These are phyloP conservation scores for Cucurbita maxima DNA, from an alignment of 306 rosid species.

Conservation along the genomic window DNA sequence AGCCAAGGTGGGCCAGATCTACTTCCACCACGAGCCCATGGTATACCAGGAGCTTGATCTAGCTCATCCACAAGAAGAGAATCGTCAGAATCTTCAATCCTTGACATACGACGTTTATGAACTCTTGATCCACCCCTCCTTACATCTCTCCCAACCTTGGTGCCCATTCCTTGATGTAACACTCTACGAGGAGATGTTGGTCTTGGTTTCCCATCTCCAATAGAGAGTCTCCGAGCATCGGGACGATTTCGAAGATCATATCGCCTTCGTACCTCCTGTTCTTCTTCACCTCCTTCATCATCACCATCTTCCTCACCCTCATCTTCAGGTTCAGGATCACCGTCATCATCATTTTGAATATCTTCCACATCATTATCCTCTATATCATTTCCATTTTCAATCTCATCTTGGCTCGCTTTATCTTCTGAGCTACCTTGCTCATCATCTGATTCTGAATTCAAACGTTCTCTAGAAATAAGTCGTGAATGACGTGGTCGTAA, in stretches of 20 bases:
- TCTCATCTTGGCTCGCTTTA: conserved; percentile 60
- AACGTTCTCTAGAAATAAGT: conserved; percentile 26
- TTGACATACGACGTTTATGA: conserved; percentile 74
- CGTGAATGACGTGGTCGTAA: conserved; percentile 79
- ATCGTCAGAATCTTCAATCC: conserved; percentile 93
- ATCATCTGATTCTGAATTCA: conserved; percentile 47
- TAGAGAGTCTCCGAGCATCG: conserved; percentile 72
- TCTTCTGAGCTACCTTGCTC: conserved; percentile 60
- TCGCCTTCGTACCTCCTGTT: conserved; percentile 80
- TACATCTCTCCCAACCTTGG: conserved; percentile 75
- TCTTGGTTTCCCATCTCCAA: conserved; percentile 64
- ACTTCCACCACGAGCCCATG: conserved; percentile 86
- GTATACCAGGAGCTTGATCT: conserved; percentile 91
- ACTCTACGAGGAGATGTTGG: conserved; percentile 88
- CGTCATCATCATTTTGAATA: conserved; percentile 59
- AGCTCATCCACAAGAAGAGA: conserved; percentile 94
- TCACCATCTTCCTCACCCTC: conserved; percentile 57
- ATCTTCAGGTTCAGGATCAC: conserved; percentile 49
- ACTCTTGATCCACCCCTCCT: conserved; percentile 87
- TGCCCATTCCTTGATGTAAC: conserved; percentile 84
- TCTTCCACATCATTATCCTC: conserved; percentile 79
- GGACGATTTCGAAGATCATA: conserved; percentile 93
- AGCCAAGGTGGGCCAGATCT: conserved; percentile 88
- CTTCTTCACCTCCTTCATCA: conserved; percentile 78
- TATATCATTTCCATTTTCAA: conserved; percentile 69